Conservation (phyloP, 2,329 filamentous ascomycete species). For the Colletotrichum sp. region DNA sequence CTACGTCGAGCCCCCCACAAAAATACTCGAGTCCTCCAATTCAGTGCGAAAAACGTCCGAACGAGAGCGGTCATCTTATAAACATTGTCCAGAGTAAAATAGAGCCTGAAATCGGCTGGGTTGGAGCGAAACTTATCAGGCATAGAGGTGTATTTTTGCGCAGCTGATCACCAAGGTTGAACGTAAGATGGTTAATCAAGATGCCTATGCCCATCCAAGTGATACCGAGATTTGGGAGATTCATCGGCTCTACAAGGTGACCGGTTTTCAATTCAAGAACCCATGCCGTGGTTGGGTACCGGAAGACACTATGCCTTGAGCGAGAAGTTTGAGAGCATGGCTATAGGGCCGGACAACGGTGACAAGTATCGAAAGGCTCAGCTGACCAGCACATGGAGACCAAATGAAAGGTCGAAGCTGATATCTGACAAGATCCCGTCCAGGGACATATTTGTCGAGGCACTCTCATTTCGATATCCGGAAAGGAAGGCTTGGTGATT, state of each 20-base stretch:
- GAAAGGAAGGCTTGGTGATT: background rate
- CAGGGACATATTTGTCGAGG: background rate
- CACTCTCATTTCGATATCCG: background rate
- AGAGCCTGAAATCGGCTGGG: constrained; percentile 61
- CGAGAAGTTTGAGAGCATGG: background rate
- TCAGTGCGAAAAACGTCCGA: constrained; percentile 33
- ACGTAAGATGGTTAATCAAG: background rate
- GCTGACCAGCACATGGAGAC: too few species aligned
- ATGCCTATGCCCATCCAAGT: background rate
- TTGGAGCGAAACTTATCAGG: constrained; percentile 65
- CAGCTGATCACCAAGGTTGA: constrained; percentile 3
- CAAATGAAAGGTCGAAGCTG: background rate
- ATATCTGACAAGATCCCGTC: background rate
- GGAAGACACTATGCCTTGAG: background rate
- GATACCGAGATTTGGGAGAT: background rate
- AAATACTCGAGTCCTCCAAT: background rate
- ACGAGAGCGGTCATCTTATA: constrained; percentile 48
- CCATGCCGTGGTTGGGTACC: background rate
- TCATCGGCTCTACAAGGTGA: background rate
- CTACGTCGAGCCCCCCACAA: background rate
- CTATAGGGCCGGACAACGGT: background rate
- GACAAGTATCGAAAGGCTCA: background rate
- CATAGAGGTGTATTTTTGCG: constrained; percentile 25
- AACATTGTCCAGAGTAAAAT: constrained; percentile 58
- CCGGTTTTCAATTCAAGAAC: background rate